Evolutionary conservation across 371 early-diverging fungal species (phyloP).

Genomic region (Saksenaea vasiformis): DNA sequence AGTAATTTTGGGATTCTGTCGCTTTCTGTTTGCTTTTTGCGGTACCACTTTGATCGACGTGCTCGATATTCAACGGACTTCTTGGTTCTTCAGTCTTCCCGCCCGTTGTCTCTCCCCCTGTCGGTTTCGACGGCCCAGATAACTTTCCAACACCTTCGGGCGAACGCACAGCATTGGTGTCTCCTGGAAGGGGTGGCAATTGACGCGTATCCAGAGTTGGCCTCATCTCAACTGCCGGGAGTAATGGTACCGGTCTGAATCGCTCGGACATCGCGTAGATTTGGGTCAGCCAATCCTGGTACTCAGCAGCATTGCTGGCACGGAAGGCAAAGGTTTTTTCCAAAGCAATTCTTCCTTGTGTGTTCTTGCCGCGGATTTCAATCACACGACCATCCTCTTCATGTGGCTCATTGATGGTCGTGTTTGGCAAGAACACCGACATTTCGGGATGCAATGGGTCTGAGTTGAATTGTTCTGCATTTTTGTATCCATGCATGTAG

Average conservation of each 20-base stretch:
- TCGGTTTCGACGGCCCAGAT: neutral
- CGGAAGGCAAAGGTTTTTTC: constrained; percentile 24
- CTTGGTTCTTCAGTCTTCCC: neutral
- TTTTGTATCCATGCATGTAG: constrained; percentile 49
- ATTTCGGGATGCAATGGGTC: constrained; percentile 33
- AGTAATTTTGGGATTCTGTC: neutral
- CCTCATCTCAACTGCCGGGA: neutral
- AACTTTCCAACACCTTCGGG: neutral
- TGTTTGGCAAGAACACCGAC: constrained; percentile 38
- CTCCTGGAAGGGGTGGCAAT: neutral
- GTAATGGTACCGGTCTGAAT: constrained; percentile 17
- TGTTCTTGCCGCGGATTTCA: constrained; percentile 29
- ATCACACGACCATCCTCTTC: constrained; percentile 23
- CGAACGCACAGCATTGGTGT: neutral
- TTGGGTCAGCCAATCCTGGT: constrained; percentile 23
- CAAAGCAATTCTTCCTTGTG: constrained; percentile 18
- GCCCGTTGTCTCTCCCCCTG: neutral
- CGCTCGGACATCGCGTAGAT: constrained; percentile 15
- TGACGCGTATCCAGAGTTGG: neutral
- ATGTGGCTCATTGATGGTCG: constrained; percentile 14
- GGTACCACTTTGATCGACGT: neutral
- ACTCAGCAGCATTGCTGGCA: constrained; percentile 18
- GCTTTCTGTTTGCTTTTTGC: neutral
- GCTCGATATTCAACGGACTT: neutral
- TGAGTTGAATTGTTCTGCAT: constrained; percentile 32